phyloP scores from a whole-genome alignment of 345 rosid species.

The Eucalyptus curtisii region DNA sequence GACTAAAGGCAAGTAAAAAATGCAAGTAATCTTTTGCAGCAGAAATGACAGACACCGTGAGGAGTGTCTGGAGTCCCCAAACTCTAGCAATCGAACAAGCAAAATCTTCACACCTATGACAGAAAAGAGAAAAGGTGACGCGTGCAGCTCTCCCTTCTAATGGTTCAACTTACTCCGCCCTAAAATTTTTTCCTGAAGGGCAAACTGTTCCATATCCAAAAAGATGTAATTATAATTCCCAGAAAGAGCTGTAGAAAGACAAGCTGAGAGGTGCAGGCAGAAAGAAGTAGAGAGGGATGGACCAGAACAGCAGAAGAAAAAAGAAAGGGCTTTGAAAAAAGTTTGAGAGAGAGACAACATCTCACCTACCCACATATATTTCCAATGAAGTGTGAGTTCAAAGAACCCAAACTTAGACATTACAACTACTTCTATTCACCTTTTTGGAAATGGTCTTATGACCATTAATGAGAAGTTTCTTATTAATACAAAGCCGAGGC shows the following conservation, averaged over 20 bases:
- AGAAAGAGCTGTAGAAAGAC: not conserved
- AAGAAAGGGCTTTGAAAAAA: not conserved
- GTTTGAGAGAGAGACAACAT: not conserved
- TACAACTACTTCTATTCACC: not conserved
- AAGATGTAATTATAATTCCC: not conserved
- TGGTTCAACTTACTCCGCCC: not conserved
- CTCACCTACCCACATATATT: not conserved
- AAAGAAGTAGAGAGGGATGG: not conserved
- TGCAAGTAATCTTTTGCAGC: not conserved
- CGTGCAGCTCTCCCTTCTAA: not conserved
- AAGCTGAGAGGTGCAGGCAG: not conserved
- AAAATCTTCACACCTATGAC: not conserved
- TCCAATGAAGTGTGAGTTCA: not conserved
- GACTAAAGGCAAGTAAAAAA: not conserved
- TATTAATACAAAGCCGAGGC: not conserved
- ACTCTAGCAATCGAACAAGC: not conserved
- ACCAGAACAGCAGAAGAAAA: not conserved
- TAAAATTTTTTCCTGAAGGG: not conserved
- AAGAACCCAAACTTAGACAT: not conserved
- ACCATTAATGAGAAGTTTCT: not conserved
- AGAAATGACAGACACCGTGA: not conserved
- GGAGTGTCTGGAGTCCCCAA: not conserved
- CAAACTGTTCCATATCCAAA: not conserved
- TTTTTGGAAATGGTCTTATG: not conserved
- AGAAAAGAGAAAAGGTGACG: not conserved